Conservation (phyloP, 2,329 filamentous ascomycete species). For the Coniochaeta sp. region DNA sequence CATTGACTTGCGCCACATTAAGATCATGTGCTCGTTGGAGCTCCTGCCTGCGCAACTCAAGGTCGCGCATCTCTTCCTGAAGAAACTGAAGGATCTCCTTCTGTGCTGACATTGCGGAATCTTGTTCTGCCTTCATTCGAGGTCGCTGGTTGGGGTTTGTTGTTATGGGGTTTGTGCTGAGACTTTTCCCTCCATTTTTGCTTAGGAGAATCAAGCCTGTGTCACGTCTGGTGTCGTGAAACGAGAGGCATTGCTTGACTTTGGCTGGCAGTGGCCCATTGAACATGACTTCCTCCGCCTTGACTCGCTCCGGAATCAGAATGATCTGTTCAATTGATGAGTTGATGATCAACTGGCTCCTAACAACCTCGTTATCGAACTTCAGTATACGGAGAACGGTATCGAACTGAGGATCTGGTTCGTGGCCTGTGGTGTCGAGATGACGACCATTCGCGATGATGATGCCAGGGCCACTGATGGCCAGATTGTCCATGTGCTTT, state of each 20-base stretch:
- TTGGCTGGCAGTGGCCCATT: constrained; percentile 55
- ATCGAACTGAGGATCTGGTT: constrained; percentile 65
- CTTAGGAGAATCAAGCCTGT: constrained; percentile 58
- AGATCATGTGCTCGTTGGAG: constrained; percentile 40
- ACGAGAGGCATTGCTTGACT: constrained; percentile 63
- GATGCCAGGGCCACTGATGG: constrained; percentile 35
- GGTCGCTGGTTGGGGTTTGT: no score
- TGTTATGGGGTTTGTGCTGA: no score
- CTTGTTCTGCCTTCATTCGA: constrained; percentile 75
- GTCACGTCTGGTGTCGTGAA: constrained; percentile 52
- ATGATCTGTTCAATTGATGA: constrained; percentile 78
- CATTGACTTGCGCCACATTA: constrained; percentile 27
- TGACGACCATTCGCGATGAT: constrained; percentile 52
- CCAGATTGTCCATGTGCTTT: constrained; percentile 52
- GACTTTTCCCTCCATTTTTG: no score
- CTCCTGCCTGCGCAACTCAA: constrained; percentile 39
- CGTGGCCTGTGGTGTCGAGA: constrained; percentile 56
- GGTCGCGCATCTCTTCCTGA: constrained; percentile 42
- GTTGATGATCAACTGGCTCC: constrained; percentile 78
- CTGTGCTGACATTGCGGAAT: constrained; percentile 52
- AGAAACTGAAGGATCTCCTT: constrained; percentile 45
- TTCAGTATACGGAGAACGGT: constrained; percentile 77
- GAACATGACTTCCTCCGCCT: constrained; percentile 65
- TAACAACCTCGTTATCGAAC: constrained; percentile 72
- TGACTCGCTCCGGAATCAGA: constrained; percentile 59